phyloP scores from a whole-genome alignment of 176 grass and related monocot genomes.

The Canna indica region DNA sequence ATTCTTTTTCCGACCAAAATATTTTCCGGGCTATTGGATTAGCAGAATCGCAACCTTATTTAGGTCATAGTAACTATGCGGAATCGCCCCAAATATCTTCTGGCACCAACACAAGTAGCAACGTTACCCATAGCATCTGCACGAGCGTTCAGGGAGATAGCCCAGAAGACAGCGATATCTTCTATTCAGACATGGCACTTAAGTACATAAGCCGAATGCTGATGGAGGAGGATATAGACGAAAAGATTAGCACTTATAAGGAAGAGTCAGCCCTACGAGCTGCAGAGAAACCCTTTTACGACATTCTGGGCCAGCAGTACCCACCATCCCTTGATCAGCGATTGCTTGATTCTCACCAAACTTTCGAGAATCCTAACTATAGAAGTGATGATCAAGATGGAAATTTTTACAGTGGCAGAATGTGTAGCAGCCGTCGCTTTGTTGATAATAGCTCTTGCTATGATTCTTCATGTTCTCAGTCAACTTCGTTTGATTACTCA shows the following conservation, averaged over 20 bases:
- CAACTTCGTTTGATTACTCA: slow-evolving; percentile 18
- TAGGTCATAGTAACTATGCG: background rate
- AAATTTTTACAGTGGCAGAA: slow-evolving; percentile 18
- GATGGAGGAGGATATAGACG: slow-evolving; percentile 96
- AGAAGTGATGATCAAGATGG: slow-evolving; percentile 26
- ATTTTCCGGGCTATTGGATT: slow-evolving; percentile 5
- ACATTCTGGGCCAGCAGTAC: slow-evolving; percentile 87
- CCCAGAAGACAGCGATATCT: slow-evolving; percentile 78
- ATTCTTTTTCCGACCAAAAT: slow-evolving; percentile 11
- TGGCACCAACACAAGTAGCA: background rate
- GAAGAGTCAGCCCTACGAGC: slow-evolving; percentile 57
- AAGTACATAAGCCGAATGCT: slow-evolving; percentile 90
- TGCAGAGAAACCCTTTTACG: slow-evolving; percentile 84
- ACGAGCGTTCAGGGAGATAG: slow-evolving; percentile 41
- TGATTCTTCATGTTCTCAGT: background rate
- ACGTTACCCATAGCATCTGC: slow-evolving; percentile 2
- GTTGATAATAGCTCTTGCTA: slow-evolving; percentile 14
- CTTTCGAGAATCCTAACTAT: slow-evolving; percentile 45
- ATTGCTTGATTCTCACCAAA: background rate
- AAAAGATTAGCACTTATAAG: slow-evolving; percentile 78
- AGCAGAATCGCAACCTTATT: background rate
- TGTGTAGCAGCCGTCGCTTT: slow-evolving; percentile 11
- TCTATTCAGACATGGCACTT: slow-evolving; percentile 68
- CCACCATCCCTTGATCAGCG: slow-evolving; percentile 54
- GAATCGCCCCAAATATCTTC: slow-evolving; percentile 21